These are phyloP conservation scores for Coemansia sp. DNA, from an alignment of 192 early-diverging fungal species.

Conservation along the genomic window DNA sequence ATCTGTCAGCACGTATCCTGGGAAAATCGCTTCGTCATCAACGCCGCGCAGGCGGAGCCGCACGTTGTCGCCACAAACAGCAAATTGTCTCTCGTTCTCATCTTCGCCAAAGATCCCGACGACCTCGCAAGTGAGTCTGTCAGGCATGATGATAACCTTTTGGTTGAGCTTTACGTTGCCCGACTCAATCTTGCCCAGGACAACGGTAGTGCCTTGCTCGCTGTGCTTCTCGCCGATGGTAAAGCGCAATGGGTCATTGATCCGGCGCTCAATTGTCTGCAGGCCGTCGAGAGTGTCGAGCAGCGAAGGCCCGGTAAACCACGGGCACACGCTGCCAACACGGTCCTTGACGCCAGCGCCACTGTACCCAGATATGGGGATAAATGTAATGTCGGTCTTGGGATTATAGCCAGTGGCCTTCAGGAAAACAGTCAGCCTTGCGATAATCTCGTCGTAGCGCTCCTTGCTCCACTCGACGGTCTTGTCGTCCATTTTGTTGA, in stretches of 20 bases:
- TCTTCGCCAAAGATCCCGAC: slow-evolving; percentile 78
- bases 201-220: slow-evolving; percentile 92
- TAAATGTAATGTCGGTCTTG: slow-evolving; percentile 76
- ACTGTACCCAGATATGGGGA: slow-evolving; percentile 96
- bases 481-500: slow-evolving; percentile 99
- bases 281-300: slow-evolving; percentile 82
- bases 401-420: slow-evolving; percentile 86
- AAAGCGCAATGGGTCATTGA: slow-evolving; percentile 86
- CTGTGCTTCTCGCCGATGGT: slow-evolving; percentile 95
- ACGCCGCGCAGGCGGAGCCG: slow-evolving; percentile 83
- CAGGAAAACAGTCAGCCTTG: slow-evolving; percentile 87
- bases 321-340: slow-evolving; percentile 60
- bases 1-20: slow-evolving; percentile 86
- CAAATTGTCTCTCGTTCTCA: slow-evolving; percentile 61
- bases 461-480: slow-evolving; percentile 93
- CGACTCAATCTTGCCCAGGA: slow-evolving; percentile 95
- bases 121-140: slow-evolving; percentile 72
- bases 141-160: slow-evolving; percentile 88
- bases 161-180: slow-evolving; percentile 88
- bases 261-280: slow-evolving; percentile 81
- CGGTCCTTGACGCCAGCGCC: slow-evolving; percentile 95
- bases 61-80: slow-evolving; percentile 91
- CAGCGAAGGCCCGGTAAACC: slow-evolving; percentile 85
- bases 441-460: slow-evolving; percentile 86
- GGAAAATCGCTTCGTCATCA: slow-evolving; percentile 87